Base-by-base conservation (phyloP, 495 filamentous ascomycete species). In the Aspergillus cristatus region DNA sequence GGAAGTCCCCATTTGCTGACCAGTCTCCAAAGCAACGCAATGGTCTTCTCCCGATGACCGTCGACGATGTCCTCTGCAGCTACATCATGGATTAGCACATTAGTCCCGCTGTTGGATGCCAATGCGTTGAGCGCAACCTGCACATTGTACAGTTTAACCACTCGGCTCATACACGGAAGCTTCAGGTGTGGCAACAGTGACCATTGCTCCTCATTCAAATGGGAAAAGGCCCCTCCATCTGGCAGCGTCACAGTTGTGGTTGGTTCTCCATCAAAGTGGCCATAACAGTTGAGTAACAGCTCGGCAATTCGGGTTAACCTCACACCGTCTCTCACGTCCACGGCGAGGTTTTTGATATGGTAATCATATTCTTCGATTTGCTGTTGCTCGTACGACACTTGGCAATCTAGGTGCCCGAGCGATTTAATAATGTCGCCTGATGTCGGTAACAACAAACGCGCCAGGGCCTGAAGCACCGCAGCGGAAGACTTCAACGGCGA, bases 21-120 rank as follows among this genome's bases (percentile, higher is more conserved):
- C 22, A 84, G 58, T 12, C 62, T 58, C 79, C 77, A 82, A 8
- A 84, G 57, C 13, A 84, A 60, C 1, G 67, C 66, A 14, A 82
- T 62, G 2, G 79, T 82, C 55, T 75, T 82, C 46, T 84, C 79
- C 18, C 79, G 70, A 41, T 80, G 72, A 5, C 79, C 79, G 45
- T 83, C 71, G 5, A 82, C 74, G 28, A 82, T 75, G 29, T 84
- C 76, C 31, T 76, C 74, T 1, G 79, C 65, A 14, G 54, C 63
- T 14, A 78, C 47, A n/a, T 57, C 50, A 14, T 56, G 43, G 13
- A 65, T 40, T 18, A 68, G 51, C 3, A 39, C 28, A 2, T 43
- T 48, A 7, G 63, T 52, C 3, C 65, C 63, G 12, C 50, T 47
- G 3, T 66, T 53, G 8, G 62, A 61, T 3, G 51, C 40, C 17